These are phyloP conservation scores for Capsicum rhomboideum DNA, from an alignment of 257 asterid species.

Conservation along the genomic window DNA sequence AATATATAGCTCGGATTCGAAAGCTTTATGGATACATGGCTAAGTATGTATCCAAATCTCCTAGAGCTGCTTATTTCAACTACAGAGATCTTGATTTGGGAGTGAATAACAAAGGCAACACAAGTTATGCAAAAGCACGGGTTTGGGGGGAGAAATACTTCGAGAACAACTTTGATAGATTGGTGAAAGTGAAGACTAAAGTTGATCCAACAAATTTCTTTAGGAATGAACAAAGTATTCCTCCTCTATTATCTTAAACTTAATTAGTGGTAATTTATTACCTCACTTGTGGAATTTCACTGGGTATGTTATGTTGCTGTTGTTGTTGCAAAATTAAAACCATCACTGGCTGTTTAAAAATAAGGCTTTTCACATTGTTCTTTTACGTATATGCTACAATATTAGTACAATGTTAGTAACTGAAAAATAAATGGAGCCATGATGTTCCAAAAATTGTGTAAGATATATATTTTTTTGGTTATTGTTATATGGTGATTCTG, in stretches of 20 bases:
- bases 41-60: not conserved
- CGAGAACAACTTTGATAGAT: conserved; percentile 1
- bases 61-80: not conserved
- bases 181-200: not conserved
- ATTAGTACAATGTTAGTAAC: no score
- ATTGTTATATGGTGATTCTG: no score
- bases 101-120: not conserved
- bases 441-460: no score
- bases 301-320: no score
- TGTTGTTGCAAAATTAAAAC: no score
- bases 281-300: no score
- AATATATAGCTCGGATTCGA: not conserved
- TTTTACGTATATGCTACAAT: no score
- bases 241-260: not conserved
- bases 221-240: conserved; percentile 2
- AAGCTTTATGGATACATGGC: not conserved
- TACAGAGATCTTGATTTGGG: conserved; percentile 7
- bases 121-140: not conserved
- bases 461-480: no score
- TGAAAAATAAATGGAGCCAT: no score
- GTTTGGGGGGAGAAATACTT: not conserved
- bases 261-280: no score
- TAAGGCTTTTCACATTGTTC: no score
- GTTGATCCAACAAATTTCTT: not conserved
- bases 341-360: no score